Percentiles rank a stretch among this genome's conserved stretches.
phyloP scores from a whole-genome alignment of 768 basidiomycete genomes.

The Pulveroboletus sp. region DNA sequence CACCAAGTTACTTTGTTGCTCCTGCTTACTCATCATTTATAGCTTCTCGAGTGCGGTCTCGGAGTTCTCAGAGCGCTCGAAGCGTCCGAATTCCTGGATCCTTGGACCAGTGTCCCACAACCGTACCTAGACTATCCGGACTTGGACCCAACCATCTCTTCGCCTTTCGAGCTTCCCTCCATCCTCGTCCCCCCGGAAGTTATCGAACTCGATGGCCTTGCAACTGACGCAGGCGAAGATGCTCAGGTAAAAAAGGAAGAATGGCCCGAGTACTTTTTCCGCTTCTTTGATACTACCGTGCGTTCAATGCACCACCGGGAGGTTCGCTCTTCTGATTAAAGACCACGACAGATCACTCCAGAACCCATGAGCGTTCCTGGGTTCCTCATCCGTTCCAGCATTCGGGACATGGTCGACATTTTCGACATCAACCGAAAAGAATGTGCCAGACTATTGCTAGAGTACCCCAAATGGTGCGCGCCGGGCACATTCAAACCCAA shows the following conservation, averaged over 20 bases:
- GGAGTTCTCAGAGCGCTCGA: conserved; percentile 60
- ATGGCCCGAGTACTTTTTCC: conserved; percentile 70
- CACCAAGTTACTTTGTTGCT: background rate
- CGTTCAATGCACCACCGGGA: conserved; percentile 7
- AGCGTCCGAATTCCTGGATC: conserved; percentile 54
- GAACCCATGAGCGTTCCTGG: conserved; percentile 70
- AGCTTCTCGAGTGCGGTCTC: conserved; percentile 78
- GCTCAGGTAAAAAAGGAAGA: conserved; percentile 76
- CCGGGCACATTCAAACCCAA: conserved; percentile 82
- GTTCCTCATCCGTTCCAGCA: conserved; percentile 69
- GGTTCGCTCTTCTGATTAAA: background rate
- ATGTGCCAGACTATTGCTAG: conserved; percentile 79
- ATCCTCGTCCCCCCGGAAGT: conserved; percentile 86
- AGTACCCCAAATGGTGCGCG: conserved; percentile 80
- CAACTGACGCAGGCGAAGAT: conserved; percentile 66
- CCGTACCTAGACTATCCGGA: conserved; percentile 55
- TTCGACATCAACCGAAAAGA: conserved; percentile 98
- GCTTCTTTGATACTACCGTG: conserved; percentile 61
- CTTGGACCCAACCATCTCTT: conserved; percentile 35
- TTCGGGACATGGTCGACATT: conserved; percentile 78
- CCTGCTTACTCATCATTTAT: conserved; percentile 1
- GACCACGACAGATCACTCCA: conserved; percentile 60
- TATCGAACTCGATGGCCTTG: conserved; percentile 72
- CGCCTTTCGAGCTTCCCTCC: conserved; percentile 66
- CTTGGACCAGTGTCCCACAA: conserved; percentile 54